Evolutionary conservation across 345 rosid species (phyloP).

Genomic region (Litchi chinensis): DNA sequence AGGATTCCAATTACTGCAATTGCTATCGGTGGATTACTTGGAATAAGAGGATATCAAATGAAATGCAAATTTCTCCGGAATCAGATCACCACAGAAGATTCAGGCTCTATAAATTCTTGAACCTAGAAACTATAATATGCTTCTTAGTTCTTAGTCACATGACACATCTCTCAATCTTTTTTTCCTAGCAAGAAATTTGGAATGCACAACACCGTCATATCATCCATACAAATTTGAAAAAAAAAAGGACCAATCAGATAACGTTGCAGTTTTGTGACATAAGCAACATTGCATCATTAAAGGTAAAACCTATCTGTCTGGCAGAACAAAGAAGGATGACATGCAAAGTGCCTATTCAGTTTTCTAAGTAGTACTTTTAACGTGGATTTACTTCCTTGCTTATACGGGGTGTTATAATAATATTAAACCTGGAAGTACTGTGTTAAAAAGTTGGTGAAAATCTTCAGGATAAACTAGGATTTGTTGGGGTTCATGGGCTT

Average conservation of each 20-base stretch:
- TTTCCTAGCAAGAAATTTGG: neutral
- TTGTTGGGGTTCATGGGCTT: neutral
- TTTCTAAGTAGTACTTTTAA: neutral
- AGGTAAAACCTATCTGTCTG: constrained; percentile 11
- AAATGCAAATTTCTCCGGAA: neutral
- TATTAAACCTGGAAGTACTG: neutral
- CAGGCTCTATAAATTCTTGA: no score
- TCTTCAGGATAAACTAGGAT: neutral
- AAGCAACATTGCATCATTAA: constrained; percentile 21
- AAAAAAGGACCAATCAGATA: neutral
- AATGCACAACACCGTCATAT: neutral
- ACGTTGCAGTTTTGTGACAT: neutral
- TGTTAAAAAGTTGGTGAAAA: neutral
- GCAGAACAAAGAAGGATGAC: neutral
- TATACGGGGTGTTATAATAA: neutral
- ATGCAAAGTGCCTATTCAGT: constrained; percentile 1
- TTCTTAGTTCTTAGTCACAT: no score
- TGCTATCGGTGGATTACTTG: no score
- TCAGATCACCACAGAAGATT: neutral
- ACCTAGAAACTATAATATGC: no score
- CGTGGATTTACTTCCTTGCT: constrained; percentile 5
- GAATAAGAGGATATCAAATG: neutral
- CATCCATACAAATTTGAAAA: no score
- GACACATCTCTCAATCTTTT: no score
- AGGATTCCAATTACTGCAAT: neutral